phyloP scores from a whole-genome alignment of 2,329 filamentous ascomycete species.

The Aureobasidium sp. region DNA sequence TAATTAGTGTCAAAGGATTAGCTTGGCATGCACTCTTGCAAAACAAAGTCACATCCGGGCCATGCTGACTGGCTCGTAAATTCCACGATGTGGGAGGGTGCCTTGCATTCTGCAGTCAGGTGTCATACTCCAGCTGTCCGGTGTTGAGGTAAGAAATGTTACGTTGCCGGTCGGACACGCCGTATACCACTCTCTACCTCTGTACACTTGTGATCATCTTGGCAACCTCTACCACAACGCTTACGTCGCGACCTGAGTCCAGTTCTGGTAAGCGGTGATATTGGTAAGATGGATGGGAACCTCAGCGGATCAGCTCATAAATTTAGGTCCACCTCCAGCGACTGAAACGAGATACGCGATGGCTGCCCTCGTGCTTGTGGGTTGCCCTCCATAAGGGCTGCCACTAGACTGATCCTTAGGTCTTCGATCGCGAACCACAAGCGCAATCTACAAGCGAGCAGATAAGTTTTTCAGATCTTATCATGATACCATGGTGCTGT shows the following conservation, averaged over 20 bases:
- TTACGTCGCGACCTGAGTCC: not conserved
- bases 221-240: not conserved
- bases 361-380: not conserved
- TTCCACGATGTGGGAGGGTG: not conserved
- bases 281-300: not conserved
- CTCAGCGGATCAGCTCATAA: not conserved
- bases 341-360: not conserved
- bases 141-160: not conserved
- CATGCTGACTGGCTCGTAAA: slow-evolving; percentile 1
- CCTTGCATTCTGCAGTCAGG: not conserved
- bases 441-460: not conserved
- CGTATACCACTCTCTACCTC: not conserved
- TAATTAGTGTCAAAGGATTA: not conserved
- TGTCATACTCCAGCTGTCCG: not conserved
- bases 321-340: not conserved
- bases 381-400: not conserved
- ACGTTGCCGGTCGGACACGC: not conserved
- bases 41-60: not conserved
- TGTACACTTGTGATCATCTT: not conserved
- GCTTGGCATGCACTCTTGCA: not conserved
- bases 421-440: not conserved
- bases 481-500: not conserved
- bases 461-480: not conserved
- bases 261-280: not conserved
- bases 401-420: slow-evolving; percentile 1